Conservation (phyloP, 1,284 basidiomycete genomes). For the Leccinum pallidistipes region DNA sequence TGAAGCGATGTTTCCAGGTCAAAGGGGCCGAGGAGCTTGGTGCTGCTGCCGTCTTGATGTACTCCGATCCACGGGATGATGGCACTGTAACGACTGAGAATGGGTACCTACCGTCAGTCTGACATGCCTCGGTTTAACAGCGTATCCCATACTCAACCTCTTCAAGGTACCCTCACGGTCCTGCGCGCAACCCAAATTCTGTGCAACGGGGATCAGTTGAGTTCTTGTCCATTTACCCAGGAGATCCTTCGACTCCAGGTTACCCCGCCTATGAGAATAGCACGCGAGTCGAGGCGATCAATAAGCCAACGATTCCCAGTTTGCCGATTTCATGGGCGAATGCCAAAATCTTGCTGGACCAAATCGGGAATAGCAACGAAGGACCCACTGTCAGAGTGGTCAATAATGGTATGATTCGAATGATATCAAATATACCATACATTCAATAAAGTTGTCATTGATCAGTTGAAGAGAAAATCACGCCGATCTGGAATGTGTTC, state of each 20-base stretch:
- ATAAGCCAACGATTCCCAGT: slow-evolving; percentile 71
- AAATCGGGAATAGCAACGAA: slow-evolving; percentile 38
- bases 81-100: slow-evolving; percentile 66
- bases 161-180: slow-evolving; percentile 59
- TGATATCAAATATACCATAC: neutral
- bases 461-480: slow-evolving; percentile 43
- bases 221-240: slow-evolving; percentile 68
- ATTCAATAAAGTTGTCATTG: neutral
- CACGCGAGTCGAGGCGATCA: slow-evolving; percentile 57
- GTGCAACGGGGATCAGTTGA: slow-evolving; percentile 79
- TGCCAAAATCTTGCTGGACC: slow-evolving; percentile 46
- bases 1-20: slow-evolving; percentile 38
- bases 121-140: neutral
- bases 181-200: slow-evolving; percentile 68
- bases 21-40: slow-evolving; percentile 73
- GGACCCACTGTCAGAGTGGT: slow-evolving; percentile 42
- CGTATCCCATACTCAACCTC: neutral
- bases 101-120: slow-evolving; percentile 45
- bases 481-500: slow-evolving; percentile 69
- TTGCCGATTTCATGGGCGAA: slow-evolving; percentile 58
- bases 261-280: slow-evolving; percentile 74
- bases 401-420: slow-evolving; percentile 43
- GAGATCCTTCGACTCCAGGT: slow-evolving; percentile 72
- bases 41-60: slow-evolving; percentile 61
- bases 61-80: slow-evolving; percentile 75